Evolutionary conservation across 257 asterid species (phyloP), one percentile per base, ranked within the genome.

Genomic region (Haberlea rhodopensis): DNA sequence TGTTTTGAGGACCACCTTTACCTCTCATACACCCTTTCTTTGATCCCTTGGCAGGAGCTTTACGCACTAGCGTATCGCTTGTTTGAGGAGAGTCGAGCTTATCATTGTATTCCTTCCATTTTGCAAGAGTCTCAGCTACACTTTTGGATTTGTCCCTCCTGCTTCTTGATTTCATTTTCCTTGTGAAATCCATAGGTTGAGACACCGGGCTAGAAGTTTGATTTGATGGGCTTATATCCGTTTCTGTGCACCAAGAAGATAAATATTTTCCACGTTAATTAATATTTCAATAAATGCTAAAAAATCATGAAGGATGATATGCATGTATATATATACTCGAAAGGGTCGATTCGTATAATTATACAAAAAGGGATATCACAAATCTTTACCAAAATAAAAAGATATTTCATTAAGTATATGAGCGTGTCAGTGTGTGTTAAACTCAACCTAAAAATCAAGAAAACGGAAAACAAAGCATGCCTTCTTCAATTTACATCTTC

Each of bases 1-100:
- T 21, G 37, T 84, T 84, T 3, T 84, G 85, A 0, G 90, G 87
- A 20, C 90, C 90, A 0, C 90, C 90, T 77, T 84, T 84, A 3
- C 90, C 90, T 57, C 75, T 81, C 90, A 84, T 84, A 72, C 90
- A 84, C 22, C 90, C 90, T 27, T 84, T 84, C 20, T 81, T 84
- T 1, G 90, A 81, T 9, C 90, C 90, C 80, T 84, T 84, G 0
- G 87, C 90, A 2, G 90, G 90, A 8, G 81, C 81, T 63, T 60
- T 77, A 18, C 76, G 76, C 4, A 29, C 67, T 1, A 69, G 60
- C 62, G 76, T 83, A 1, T 53, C 67, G 0, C 57, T 73, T 16
- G 28, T 23, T 25, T 71, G 29, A 2, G 64, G 55, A 3, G 78
- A 65, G 5, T 80, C 74, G 0, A 84, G 60, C n/a, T 72, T 76